Base-by-base conservation (phyloP, 108 stramenopile genomes). In the Skeletonema costatum region DNA sequence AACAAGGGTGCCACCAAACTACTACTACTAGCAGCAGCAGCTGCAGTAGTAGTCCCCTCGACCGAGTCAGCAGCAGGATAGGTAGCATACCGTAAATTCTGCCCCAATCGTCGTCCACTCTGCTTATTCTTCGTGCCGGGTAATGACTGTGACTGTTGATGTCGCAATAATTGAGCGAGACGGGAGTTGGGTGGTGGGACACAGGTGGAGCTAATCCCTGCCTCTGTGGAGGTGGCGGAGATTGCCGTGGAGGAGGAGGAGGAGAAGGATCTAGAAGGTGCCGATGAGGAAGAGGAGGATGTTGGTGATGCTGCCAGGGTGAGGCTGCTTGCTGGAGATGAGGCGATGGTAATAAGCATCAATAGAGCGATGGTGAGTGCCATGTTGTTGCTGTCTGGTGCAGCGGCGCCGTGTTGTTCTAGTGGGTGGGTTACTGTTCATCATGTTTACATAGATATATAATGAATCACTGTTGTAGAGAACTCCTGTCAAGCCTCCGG, bases 181-280 rank as follows among this genome's bases (percentile, higher is more conserved):
- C 63, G 63, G 2, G 63, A 64, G 63, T 64, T 64, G 63, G 63
- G 63, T 19, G 63, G 63, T 0, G 63, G 63, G 19, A 64, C 63
- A 35, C 41, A 64, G 63, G 60, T 14, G 2, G 56, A 5, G 4
- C 0, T 19, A 0, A 2, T 16, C 0, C 12, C 60, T 33, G 25
- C 35, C 11, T 30, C 63, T 4, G 63, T 29, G 63, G 63, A 33
- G 62, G 62, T 51, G 50, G 50, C n/a, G 1, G 50, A 51, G 19
- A 51, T n/a, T 17, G 50, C 50, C 17, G 50, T 51, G 6, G 50
- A 51, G 7, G 46, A 48, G 16, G 50, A 56, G 53, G 53, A 56
- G 3, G 53, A 56, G 0, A 56, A 56, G 0, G 25, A 56, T 56
- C 53, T 21, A 2, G 53, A 56, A 25, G 53, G 2, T 9, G 53